Evolutionary conservation across 139 green algal genomes (phyloP), one percentile per base, ranked within the genome.

Genomic region (Dunaliella primolecta): DNA sequence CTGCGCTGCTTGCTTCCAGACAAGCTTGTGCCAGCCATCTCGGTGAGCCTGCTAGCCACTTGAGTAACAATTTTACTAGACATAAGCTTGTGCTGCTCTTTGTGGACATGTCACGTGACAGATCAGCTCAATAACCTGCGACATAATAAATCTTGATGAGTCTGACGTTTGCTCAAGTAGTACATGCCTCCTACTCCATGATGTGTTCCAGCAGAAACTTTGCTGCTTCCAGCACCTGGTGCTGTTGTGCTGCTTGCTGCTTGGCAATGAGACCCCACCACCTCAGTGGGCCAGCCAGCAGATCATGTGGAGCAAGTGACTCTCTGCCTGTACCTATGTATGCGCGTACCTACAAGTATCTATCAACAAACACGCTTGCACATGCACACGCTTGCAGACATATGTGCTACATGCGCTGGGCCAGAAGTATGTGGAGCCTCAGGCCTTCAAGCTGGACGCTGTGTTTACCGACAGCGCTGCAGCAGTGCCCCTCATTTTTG

Each of bases 401-500:
- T 84, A 84, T 75, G 80, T 87, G 72, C 21, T 25, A 32, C 57
- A 84, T 31, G 89, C 80, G 27, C 82, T 96, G 64, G 93, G 93
- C 3, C 29, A 35, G 32, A 86, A 86, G 29, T 96, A 95, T 86
- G 89, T 95, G 37, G 93, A 95, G 89, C 93, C 92, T 1, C 91
- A 92, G 55, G 90, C 93, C 1, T 94, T 95, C 89, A 88, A 89
- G 33, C 86, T 96, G 36, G 91, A 89, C 82, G 83, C 92, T 24
- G 90, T 87, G 81, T 96, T 92, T 85, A 81, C 84, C 32, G 93
- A 96, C 87, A 93, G 87, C 55, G 85, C 84, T 23, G 70, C 86
- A 1, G 86, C 88, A 37, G 88, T 89, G 64, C 93, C 93, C 29
- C 90, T 96, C 71, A 87, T 96, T 34, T 93, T 94, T 86, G 91